These are phyloP conservation scores for Aegilops speltoides DNA, from an alignment of 176 grass and related monocot species.

Conservation along the genomic window DNA sequence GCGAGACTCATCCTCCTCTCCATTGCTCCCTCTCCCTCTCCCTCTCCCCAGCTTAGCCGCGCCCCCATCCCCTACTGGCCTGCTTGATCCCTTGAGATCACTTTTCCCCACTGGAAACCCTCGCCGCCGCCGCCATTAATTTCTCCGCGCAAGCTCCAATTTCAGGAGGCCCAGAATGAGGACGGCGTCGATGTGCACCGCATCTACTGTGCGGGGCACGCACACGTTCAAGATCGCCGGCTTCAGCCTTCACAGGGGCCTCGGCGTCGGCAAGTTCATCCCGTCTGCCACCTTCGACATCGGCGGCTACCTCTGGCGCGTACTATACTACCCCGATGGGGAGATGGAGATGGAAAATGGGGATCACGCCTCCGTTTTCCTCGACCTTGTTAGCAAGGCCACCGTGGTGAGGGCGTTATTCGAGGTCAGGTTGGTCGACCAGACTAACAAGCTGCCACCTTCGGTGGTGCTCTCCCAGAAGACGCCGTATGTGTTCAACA, in stretches of 20 bases:
- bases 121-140: background rate
- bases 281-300: conserved; percentile 10
- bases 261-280: background rate
- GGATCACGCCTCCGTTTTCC: background rate
- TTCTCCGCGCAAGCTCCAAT: background rate
- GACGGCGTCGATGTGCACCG: conserved; percentile 9
- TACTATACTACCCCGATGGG: background rate
- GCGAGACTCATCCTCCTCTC: background rate
- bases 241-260: conserved; percentile 5
- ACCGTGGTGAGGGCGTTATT: background rate
- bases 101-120: background rate
- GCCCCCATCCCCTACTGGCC: background rate
- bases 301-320: conserved; percentile 2
- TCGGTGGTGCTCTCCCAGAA: background rate
- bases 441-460: background rate
- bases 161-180: background rate
- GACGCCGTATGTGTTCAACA: background rate
- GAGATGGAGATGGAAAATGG: background rate
- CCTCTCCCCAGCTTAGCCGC: background rate
- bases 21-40: background rate
- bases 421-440: conserved; percentile 1
- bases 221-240: conserved; percentile 14
- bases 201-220: background rate
- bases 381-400: background rate
- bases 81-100: background rate